Conservation (phyloP, 2,329 filamentous ascomycete genomes). For the Blastomyces silverae region DNA sequence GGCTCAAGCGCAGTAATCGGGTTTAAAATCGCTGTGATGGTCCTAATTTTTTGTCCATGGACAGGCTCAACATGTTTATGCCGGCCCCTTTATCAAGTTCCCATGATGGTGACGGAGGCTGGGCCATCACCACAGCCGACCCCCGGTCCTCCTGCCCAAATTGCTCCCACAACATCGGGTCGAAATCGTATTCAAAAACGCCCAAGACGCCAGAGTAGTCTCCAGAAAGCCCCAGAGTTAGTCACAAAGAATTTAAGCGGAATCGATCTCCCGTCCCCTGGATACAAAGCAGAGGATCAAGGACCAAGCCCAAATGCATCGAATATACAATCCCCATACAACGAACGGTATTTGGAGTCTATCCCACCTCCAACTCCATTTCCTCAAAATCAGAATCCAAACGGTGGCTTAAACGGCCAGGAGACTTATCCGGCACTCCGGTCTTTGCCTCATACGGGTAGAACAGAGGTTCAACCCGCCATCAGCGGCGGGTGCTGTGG, state of each 20-base stretch:
- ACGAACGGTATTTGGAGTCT: slow-evolving; percentile 1
- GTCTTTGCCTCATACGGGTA: not conserved
- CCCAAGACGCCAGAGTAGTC: slow-evolving; percentile 5
- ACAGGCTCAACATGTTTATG: slow-evolving; percentile 39
- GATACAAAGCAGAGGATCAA: not conserved
- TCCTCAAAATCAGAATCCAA: not conserved
- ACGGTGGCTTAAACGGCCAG: not conserved
- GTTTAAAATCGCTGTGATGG: slow-evolving; percentile 8
- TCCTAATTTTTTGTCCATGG: slow-evolving; percentile 13
- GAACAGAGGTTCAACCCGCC: not conserved
- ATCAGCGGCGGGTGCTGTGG: not conserved
- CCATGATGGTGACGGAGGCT: slow-evolving; percentile 25
- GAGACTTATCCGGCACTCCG: not conserved
- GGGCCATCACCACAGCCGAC: slow-evolving; percentile 18
- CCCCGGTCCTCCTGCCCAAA: slow-evolving; percentile 19
- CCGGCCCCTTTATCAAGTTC: slow-evolving; percentile 38
- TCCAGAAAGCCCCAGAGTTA: slow-evolving; percentile 6
- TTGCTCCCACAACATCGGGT: slow-evolving; percentile 14
- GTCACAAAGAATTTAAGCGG: not conserved
- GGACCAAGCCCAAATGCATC: not conserved
- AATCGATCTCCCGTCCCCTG: not conserved
- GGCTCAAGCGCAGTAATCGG: slow-evolving; percentile 13
- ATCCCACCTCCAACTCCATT: not conserved
- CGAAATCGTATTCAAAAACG: slow-evolving; percentile 12
- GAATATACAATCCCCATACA: not conserved